phyloP scores from a whole-genome alignment of 768 basidiomycete genomes.

The Gautieria morchelliformis region DNA sequence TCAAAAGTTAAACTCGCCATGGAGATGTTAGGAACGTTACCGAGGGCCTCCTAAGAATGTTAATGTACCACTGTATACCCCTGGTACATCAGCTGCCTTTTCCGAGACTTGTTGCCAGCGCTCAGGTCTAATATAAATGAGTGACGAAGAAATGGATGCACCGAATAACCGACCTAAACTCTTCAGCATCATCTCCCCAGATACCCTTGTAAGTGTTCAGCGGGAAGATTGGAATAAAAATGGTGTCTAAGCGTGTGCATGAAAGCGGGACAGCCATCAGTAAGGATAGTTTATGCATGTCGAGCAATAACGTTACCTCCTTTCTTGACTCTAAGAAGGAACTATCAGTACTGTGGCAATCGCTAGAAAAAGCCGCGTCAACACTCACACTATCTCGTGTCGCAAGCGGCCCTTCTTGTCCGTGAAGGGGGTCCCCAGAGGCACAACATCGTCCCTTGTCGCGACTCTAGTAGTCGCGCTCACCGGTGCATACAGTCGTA shows the following conservation, averaged over 20 bases:
- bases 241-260: constrained; percentile 15
- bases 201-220: constrained; percentile 43
- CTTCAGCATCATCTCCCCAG: constrained; percentile 56
- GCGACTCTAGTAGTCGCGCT: constrained; percentile 33
- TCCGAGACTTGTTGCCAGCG: constrained; percentile 47
- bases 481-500: constrained; percentile 49
- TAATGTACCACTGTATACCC: constrained; percentile 50
- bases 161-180: constrained; percentile 40
- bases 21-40: neutral
- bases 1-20: neutral
- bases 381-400: constrained; percentile 28
- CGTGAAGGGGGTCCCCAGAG: constrained; percentile 35
- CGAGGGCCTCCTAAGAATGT: constrained; percentile 56
- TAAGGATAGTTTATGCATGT: neutral
- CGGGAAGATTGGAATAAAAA: constrained; percentile 40
- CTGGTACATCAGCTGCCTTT: constrained; percentile 36
- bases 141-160: neutral
- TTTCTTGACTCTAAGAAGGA: constrained; percentile 16
- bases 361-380: neutral
- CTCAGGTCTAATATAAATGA: constrained; percentile 39
- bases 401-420: constrained; percentile 34
- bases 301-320: constrained; percentile 9
- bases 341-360: neutral
- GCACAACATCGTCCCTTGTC: constrained; percentile 43
- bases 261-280: neutral